A percentile compares a stretch with the other conserved stretches of the same genome.
Conservation (phyloP, 441 rosid species). For the Flueggea neowawraea region DNA sequence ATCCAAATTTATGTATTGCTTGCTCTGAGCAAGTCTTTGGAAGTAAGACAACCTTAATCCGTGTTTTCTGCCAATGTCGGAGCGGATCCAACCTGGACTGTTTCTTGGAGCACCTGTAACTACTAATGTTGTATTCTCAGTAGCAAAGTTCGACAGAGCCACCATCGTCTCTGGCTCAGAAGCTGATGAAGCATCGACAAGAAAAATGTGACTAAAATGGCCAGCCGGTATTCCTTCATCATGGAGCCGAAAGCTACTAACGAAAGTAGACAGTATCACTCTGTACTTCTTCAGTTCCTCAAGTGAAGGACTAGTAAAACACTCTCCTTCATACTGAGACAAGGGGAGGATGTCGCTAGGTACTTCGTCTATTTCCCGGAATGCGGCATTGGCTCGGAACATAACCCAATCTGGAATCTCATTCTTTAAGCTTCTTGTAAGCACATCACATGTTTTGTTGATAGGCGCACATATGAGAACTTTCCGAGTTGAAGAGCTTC, state of each 20-base stretch:
- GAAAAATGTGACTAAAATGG: slow-evolving; percentile 36
- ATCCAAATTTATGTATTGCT: slow-evolving; percentile 1
- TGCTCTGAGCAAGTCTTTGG: slow-evolving; percentile 26
- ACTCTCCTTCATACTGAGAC: slow-evolving; percentile 16
- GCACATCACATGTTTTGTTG: slow-evolving; percentile 36
- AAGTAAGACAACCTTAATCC: slow-evolving; percentile 41
- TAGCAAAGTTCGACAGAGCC: slow-evolving; percentile 27
- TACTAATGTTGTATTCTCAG: slow-evolving; percentile 21
- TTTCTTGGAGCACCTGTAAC: slow-evolving; percentile 28
- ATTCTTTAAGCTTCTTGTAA: slow-evolving; percentile 29
- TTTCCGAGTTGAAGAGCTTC: background rate
- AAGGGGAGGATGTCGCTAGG: slow-evolving; percentile 31
- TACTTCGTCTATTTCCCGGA: slow-evolving; percentile 30
- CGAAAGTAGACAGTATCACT: slow-evolving; percentile 34
- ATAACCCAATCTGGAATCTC: slow-evolving; percentile 21
- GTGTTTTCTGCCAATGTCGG: slow-evolving; percentile 25
- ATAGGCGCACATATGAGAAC: slow-evolving; percentile 34
- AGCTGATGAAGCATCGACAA: slow-evolving; percentile 36
- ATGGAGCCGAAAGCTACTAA: slow-evolving; percentile 30
- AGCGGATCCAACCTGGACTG: too few relatives aligned
- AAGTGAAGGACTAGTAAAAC: slow-evolving; percentile 41
- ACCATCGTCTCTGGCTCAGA: slow-evolving; percentile 41
- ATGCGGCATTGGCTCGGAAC: slow-evolving; percentile 47
- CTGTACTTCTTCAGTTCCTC: slow-evolving; percentile 17
- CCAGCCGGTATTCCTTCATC: slow-evolving; percentile 32